Conservation (phyloP, 441 rosid species). For the Pelargonium myrrhifolium region DNA sequence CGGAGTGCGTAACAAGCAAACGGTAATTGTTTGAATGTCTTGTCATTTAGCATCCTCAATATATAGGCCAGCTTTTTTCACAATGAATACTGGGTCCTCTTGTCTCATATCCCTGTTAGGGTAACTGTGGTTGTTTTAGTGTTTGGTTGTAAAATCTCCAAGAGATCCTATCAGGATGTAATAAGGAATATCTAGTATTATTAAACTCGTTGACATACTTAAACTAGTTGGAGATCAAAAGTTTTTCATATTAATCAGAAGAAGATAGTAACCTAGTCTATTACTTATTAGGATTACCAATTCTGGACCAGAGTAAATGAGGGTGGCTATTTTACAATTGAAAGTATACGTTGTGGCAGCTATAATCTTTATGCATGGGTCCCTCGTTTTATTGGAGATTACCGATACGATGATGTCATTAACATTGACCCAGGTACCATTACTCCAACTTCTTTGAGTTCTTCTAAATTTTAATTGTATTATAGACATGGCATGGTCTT, state of each 20-base stretch:
- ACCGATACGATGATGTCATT: slow-evolving; percentile 26
- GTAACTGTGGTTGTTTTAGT: no score
- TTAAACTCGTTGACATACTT: no score
- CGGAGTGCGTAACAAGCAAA: background rate
- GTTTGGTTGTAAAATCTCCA: background rate
- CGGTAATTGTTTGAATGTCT: background rate
- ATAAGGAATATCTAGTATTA: no score
- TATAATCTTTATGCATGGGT: slow-evolving; percentile 55
- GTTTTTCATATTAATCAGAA: no score
- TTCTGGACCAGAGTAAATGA: slow-evolving; percentile 53
- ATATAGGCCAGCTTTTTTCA: background rate
- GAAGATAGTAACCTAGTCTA: background rate
- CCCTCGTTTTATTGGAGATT: slow-evolving; percentile 61
- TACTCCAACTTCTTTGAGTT: background rate
- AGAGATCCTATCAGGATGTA: background rate
- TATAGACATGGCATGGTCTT: background rate
- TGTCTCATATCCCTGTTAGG: no score
- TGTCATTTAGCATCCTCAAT: background rate
- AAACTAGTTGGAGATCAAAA: no score
- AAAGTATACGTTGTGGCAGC: slow-evolving; percentile 28
- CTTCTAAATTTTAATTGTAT: background rate
- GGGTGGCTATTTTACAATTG: slow-evolving; percentile 42
- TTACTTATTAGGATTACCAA: slow-evolving; percentile 35
- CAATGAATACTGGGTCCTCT: background rate
- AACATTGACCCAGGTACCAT: slow-evolving; percentile 37